Evolutionary conservation across 352 stramenopile genomes (phyloP).

Genomic region (Phytophthora cryptogea): DNA sequence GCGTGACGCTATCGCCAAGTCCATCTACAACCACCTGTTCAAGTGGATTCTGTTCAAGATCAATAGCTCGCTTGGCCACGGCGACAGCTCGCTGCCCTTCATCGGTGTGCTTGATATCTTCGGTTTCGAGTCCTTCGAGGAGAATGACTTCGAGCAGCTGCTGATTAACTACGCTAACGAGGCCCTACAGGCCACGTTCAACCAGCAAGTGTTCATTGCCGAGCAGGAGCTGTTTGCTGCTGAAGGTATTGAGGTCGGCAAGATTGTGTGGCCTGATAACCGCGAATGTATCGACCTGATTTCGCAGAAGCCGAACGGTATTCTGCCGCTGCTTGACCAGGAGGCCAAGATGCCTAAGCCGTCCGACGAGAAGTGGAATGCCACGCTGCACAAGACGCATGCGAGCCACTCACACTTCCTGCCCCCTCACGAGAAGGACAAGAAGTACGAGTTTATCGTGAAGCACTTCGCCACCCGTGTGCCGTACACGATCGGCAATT

Average conservation of each 20-base stretch:
- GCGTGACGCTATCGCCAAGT: constrained; percentile 93
- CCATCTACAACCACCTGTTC: constrained; percentile 92
- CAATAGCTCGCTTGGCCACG: constrained; percentile 85
- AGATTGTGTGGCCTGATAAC: constrained; percentile 86
- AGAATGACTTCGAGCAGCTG: constrained; percentile 92
- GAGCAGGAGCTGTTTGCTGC: constrained; percentile 81
- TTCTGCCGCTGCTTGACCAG: constrained; percentile 79
- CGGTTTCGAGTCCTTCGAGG: constrained; percentile 96
- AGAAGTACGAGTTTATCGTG: constrained; percentile 95
- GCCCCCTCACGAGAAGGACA: constrained; percentile 84
- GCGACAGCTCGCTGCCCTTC: constrained; percentile 69
- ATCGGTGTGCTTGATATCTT: constrained; percentile 98
- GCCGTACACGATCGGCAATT: constrained; percentile 94
- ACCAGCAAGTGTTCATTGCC: constrained; percentile 90
- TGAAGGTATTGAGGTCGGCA: constrained; percentile 85
- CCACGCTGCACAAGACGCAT: constrained; percentile 81
- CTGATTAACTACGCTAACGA: constrained; percentile 93
- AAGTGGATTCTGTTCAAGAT: constrained; percentile 84
- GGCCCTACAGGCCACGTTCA: constrained; percentile 88
- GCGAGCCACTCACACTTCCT: constrained; percentile 73
- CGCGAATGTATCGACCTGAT: constrained; percentile 88
- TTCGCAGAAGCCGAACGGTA: constrained; percentile 77
- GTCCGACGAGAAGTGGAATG: constrained; percentile 88
- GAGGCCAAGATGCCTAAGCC: constrained; percentile 83
- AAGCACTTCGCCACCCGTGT: constrained; percentile 96